Percentiles rank a stretch among this genome's conserved stretches.
These are phyloP conservation scores for Fraxinus excelsior DNA, from an alignment of 257 asterid species.

Conservation along the genomic window DNA sequence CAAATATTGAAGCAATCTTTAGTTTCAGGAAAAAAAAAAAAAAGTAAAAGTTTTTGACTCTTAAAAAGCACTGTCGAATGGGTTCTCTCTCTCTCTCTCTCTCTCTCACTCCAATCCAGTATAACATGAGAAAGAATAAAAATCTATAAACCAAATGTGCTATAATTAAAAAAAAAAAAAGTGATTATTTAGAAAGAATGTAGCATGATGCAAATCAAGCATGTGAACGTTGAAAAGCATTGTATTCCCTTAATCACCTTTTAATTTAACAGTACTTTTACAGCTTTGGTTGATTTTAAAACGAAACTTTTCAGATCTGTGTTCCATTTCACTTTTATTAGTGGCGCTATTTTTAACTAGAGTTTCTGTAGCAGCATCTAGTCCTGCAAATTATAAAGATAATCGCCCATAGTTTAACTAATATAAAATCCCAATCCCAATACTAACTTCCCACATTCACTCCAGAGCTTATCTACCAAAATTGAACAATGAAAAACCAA, in stretches of 20 bases:
- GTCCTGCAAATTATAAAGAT: background rate
- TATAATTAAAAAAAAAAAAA: background rate
- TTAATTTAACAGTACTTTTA: background rate
- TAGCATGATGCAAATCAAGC: background rate
- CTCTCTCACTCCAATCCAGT: background rate
- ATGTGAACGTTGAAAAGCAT: background rate
- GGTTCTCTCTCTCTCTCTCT: too few species aligned
- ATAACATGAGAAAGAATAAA: background rate
- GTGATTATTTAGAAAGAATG: background rate
- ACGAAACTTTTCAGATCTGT: background rate
- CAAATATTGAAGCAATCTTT: background rate
- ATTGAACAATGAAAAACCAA: conserved; percentile 28
- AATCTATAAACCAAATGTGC: too few species aligned
- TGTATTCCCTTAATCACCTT: background rate
- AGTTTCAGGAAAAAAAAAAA: background rate
- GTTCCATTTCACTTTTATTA: conserved; percentile 20
- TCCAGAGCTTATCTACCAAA: conserved; percentile 8
- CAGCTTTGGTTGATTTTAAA: background rate
- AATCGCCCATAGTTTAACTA: background rate
- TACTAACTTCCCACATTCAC: background rate
- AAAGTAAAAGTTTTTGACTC: background rate
- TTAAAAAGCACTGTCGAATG: background rate
- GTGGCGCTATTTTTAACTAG: background rate
- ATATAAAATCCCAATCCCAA: background rate
- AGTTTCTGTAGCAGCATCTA: conserved; percentile 7